Percentiles rank a stretch among this genome's conserved stretches.
These are phyloP conservation scores for Aspergillus jensenii DNA, from an alignment of 2,329 filamentous ascomycete genomes.

Conservation along the genomic window DNA sequence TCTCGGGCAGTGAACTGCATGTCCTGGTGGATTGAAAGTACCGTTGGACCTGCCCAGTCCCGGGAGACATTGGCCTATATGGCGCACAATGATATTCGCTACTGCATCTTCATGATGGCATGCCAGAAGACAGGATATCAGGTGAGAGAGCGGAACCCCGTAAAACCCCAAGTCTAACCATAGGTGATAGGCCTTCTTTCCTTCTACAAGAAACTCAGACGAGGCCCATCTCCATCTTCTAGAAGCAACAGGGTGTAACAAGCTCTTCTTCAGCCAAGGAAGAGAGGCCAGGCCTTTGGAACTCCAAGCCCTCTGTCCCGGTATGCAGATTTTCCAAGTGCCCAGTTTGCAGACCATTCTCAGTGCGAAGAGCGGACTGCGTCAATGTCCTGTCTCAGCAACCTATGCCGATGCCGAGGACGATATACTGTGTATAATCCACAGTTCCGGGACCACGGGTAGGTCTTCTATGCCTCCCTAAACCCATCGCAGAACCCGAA, in stretches of 20 bases:
- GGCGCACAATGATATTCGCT: slow-evolving; percentile 8
- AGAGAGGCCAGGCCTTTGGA: neutral
- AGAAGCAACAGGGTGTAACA: slow-evolving; percentile 3
- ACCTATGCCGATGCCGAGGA: slow-evolving; percentile 34
- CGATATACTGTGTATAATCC: slow-evolving; percentile 35
- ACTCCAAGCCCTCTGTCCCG: neutral
- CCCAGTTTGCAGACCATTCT: neutral
- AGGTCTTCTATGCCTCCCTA: neutral
- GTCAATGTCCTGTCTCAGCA: slow-evolving; percentile 20
- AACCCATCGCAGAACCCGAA: too few relatives aligned
- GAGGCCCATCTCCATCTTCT: slow-evolving; percentile 10
- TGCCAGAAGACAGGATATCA: slow-evolving; percentile 7
- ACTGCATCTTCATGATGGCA: slow-evolving; percentile 7
- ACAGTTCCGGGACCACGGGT: slow-evolving; percentile 38
- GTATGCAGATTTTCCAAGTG: neutral
- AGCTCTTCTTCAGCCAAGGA: neutral
- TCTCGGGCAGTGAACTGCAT: slow-evolving; percentile 19
- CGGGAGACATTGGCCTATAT: slow-evolving; percentile 9
- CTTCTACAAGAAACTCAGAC: slow-evolving; percentile 8
- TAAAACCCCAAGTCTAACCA: too few relatives aligned
- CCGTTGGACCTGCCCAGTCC: neutral
- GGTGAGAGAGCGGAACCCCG: too few relatives aligned
- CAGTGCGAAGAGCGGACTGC: neutral
- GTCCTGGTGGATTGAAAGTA: slow-evolving; percentile 16
- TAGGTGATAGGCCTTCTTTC: neutral